Evolutionary conservation across 129 eudicot species (phyloP), one percentile per base, ranked within the genome.

Genomic region (Helianthus tuberosus): DNA sequence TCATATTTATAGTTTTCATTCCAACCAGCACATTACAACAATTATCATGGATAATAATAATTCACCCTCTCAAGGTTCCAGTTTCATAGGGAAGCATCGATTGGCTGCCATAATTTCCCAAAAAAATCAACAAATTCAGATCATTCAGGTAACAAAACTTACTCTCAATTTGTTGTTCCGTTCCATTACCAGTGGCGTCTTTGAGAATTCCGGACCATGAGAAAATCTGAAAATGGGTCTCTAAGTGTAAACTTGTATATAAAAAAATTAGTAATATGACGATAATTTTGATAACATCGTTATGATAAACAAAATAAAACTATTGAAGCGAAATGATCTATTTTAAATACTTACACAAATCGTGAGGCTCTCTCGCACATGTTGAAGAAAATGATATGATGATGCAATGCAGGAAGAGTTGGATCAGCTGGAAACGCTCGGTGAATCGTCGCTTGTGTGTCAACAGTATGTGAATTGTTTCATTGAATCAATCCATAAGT

Each of bases 371-470:
- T 25, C 29, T 25, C 67, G 0, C 46, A 54, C 48, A 57, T 29
- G 62, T 55, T 55, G 62, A 17, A 20, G 5, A 8, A 55, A 2
- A 6, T 15, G 60, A 53, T 8, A 41, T 6, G 46, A 55, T 67
- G 64, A 64, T 74, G 63, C 60, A 20, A 74, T 62, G 68, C 50
- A 91, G 93, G 91, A 89, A 64, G 97, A 92, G 78, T 35, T 92
- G 57, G 85, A 86, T 36, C 79, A 84, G 68, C 89, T 92, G 64
- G 97, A 92, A 39, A 80, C 93, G 29, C 53, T 86, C 27, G 96
- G 88, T 44, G 84, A 83, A 80, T 74, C 89, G n/a, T 89, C 96
- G 25, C 54, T 76, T 64, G 96, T 92, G 32, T 92, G 97, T 78
- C 72, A 77, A 79, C 89, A 89, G 97, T 92, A 89, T 14, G 89